Percentiles rank a stretch among this genome's conserved stretches.
phyloP scores from a whole-genome alignment of 2,329 filamentous ascomycete genomes.

The Venturia carpophila region DNA sequence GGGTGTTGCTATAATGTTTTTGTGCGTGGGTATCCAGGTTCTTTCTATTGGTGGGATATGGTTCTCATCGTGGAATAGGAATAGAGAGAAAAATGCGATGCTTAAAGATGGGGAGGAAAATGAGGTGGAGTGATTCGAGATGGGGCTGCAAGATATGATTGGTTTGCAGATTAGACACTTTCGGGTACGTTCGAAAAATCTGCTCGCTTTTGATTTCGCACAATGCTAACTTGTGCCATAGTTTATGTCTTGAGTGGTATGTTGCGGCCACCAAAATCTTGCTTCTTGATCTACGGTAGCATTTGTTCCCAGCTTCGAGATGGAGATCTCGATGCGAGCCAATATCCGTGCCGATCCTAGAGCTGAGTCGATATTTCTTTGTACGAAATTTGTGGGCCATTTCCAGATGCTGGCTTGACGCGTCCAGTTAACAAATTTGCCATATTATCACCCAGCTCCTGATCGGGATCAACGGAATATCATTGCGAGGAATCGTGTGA shows the following conservation, averaged over 20 bases:
- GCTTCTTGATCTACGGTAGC: no score
- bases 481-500: no score
- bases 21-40: slow-evolving; percentile 20
- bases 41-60: slow-evolving; percentile 24
- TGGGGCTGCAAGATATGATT: slow-evolving; percentile 45
- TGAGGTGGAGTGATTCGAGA: slow-evolving; percentile 55
- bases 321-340: no score
- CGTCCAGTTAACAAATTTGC: no score
- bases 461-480: no score
- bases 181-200: slow-evolving; percentile 24
- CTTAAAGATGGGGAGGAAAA: slow-evolving; percentile 45
- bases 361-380: no score
- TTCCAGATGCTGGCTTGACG: no score
- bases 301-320: no score
- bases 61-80: slow-evolving; percentile 26
- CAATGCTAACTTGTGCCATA: neutral
- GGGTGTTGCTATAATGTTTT: slow-evolving; percentile 25
- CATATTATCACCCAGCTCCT: no score
- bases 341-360: no score
- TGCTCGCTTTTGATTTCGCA: neutral
- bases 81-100: slow-evolving; percentile 23
- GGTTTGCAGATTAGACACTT: slow-evolving; percentile 64
- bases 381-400: no score
- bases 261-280: neutral
- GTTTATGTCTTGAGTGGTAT: neutral